Evolutionary conservation across 768 basidiomycete species (phyloP).

Genomic region (Amyloporia xantha): DNA sequence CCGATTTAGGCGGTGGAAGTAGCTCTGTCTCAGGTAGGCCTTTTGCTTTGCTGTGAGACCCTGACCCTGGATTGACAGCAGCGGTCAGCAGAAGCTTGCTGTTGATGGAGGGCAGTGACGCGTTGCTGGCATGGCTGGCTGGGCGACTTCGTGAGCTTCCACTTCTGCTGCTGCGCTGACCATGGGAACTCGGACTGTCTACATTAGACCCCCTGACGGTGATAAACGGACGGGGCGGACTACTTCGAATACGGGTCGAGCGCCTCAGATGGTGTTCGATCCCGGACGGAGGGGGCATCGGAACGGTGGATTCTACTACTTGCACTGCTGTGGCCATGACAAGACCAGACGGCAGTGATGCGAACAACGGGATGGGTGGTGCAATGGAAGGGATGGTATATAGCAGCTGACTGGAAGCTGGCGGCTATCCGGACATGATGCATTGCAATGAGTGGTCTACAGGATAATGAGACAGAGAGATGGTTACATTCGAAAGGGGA

Average conservation of each 20-base stretch:
- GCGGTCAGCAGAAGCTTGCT: too few species aligned
- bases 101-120: too few species aligned
- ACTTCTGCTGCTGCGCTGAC: too few species aligned
- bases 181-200: too few species aligned
- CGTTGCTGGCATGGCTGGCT: too few species aligned
- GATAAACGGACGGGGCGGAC: too few species aligned
- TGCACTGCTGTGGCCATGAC: constrained; percentile 3
- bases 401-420: not conserved
- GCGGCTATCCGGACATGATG: constrained; percentile 1
- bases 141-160: too few species aligned
- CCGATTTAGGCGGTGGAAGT: too few species aligned
- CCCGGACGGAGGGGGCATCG: not conserved
- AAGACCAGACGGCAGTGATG: not conserved
- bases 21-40: too few species aligned
- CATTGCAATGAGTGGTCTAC: constrained; percentile 4
- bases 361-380: not conserved
- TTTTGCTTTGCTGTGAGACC: too few species aligned
- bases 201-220: too few species aligned
- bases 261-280: not conserved
- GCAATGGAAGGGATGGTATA: not conserved
- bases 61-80: too few species aligned
- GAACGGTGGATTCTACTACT: not conserved
- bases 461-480: not conserved
- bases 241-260: not conserved
- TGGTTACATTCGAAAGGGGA: constrained; percentile 5